These are phyloP conservation scores for Sarocladium strictum DNA, from an alignment of 2,329 filamentous ascomycete genomes.

Conservation along the genomic window DNA sequence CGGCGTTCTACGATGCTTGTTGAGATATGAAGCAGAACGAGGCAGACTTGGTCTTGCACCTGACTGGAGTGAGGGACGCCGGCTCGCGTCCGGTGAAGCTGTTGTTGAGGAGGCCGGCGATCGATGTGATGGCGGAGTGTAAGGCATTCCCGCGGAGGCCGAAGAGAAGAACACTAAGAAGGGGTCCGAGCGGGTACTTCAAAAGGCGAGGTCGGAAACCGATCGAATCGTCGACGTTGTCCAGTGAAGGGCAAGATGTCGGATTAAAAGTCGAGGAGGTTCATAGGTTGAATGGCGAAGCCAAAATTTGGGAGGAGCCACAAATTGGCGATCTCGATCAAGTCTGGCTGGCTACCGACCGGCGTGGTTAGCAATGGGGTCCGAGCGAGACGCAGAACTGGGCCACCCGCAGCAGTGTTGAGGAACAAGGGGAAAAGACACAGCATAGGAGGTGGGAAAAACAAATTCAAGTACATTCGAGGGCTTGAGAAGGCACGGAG, in stretches of 20 bases:
- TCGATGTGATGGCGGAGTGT: conserved; percentile 70
- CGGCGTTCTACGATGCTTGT: conserved; percentile 54
- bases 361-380: not conserved
- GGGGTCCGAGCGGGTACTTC: not conserved
- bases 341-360: not conserved
- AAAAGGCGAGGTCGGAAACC: not conserved
- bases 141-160: conserved; percentile 61
- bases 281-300: conserved; percentile 1
- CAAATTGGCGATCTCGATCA: conserved; percentile 7
- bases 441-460: not conserved
- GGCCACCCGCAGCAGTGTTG: not conserved
- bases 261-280: not conserved
- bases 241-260: not conserved
- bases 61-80: conserved; percentile 51
- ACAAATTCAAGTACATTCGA: not conserved
- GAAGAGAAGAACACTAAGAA: conserved; percentile 7
- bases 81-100: conserved; percentile 50
- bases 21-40: conserved; percentile 60
- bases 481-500: conserved; percentile 1
- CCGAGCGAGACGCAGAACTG: not conserved
- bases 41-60: conserved; percentile 49
- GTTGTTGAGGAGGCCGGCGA: conserved; percentile 56
- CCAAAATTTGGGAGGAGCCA: not conserved
- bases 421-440: not conserved
- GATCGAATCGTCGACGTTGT: not conserved